Conservation (phyloP, 768 basidiomycete species). For the Auricularia heimuer region DNA sequence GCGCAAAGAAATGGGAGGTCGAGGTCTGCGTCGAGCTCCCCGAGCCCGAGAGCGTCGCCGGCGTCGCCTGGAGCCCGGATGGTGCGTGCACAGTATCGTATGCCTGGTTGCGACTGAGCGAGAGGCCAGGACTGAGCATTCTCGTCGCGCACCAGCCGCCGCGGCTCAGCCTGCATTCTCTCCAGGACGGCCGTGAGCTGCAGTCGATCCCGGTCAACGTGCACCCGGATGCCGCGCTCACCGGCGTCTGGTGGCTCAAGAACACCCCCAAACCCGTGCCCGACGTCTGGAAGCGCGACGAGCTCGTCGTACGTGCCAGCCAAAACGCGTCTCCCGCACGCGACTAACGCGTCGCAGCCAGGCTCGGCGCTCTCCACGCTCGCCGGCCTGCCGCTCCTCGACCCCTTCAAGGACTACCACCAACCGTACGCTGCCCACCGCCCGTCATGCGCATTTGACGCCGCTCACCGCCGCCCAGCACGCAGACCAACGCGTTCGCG, state of each 20-base stretch:
- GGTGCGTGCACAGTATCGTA: conserved; percentile 32
- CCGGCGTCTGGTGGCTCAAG: conserved; percentile 67
- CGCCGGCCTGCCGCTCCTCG: conserved; percentile 58
- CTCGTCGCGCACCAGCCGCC: conserved; percentile 64
- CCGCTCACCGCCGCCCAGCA: background rate
- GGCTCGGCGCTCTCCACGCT: conserved; percentile 69
- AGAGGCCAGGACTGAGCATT: conserved; percentile 39
- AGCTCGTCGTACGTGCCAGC: conserved; percentile 42
- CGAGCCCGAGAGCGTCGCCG: conserved; percentile 42
- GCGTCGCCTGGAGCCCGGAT: conserved; percentile 73
- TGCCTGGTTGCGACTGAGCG: conserved; percentile 22
- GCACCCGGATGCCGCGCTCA: conserved; percentile 27
- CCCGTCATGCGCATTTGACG: conserved; percentile 2
- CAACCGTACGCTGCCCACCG: conserved; percentile 44
- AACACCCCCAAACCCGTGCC: conserved; percentile 46
- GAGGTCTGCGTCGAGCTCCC: conserved; percentile 38
- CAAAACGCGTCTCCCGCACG: conserved; percentile 4
- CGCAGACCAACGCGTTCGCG: background rate
- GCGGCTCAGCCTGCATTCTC: conserved; percentile 58
- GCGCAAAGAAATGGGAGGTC: conserved; percentile 74
- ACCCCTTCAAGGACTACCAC: conserved; percentile 56
- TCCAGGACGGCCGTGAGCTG: conserved; percentile 57
- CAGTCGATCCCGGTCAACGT: conserved; percentile 31
- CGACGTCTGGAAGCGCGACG: conserved; percentile 64
- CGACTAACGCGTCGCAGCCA: conserved; percentile 36